Base-by-base conservation (phyloP, 2,329 filamentous ascomycete species). In the Xylariaceae sp. region DNA sequence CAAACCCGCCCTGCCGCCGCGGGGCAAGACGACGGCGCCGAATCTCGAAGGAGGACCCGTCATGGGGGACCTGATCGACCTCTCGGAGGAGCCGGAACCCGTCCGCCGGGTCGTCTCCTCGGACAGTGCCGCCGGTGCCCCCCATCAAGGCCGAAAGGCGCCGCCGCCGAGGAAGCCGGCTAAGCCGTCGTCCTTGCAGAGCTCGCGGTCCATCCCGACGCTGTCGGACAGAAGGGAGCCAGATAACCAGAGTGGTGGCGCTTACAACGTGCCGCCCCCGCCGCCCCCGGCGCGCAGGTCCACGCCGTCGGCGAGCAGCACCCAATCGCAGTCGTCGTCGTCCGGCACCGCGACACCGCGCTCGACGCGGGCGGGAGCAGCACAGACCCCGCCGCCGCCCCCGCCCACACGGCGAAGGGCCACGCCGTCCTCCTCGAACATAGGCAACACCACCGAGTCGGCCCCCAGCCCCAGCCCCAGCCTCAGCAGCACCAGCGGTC, bases 61-160 rank as follows among this genome's bases (percentile, higher is more conserved):
- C n/a, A 74, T 72, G 61, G 76, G 72, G 2, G 72, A 68, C 5
- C 50, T 81, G 24, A 80, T 82, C 19, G 75, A 82, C 49, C 61
- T 81, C 21, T 70, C 69, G 1, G 70, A 74, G 11, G 69, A 75
- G 33, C 64, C 70, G 1, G 57, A 61, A 29, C 54, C 61, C 22
- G 49, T 49, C 2, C 56, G 46, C 3, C 35, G 60, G 1, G 57
- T 63, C 29, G 50, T 61, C 15, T 51, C 61, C 5, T 13, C 19
- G 31, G 15, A 33, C 45, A 10, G 16, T 37, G 42, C 33, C 59
- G 31, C 50, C 42, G 44, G 57, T 24, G 32, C 49, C 3, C 58
- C 61, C 24, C 42, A 56, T 7, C 47, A 51, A 1, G 41, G 42
- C 12, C 52, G 57, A 22, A 52, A 55, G 33, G 62, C 62, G 33